phyloP scores from a whole-genome alignment of 495 filamentous ascomycete genomes.

The Penicillium coffeae region DNA sequence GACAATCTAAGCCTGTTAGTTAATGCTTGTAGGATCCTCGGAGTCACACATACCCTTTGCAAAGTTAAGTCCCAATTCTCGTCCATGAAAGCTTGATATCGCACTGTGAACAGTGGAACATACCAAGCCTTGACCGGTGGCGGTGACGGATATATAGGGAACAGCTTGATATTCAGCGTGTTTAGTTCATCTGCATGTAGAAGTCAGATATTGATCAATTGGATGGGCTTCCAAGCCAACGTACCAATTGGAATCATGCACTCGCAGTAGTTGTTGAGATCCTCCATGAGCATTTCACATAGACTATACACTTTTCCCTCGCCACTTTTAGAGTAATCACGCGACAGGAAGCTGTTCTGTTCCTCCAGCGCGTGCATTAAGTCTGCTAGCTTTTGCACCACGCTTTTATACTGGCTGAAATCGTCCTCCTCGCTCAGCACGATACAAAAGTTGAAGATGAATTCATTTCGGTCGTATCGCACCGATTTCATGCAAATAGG shows the following conservation, averaged over 20 bases:
- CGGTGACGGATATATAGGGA: slow-evolving; percentile 75
- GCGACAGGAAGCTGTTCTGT: slow-evolving; percentile 68
- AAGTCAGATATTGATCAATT: slow-evolving; percentile 13
- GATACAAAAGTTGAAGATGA: slow-evolving; percentile 95
- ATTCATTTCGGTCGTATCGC: slow-evolving; percentile 85
- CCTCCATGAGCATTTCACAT: slow-evolving; percentile 88
- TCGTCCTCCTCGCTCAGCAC: slow-evolving; percentile 72
- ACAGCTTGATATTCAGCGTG: slow-evolving; percentile 94
- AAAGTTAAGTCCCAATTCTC: slow-evolving; percentile 91
- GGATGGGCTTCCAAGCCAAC: slow-evolving; percentile 13
- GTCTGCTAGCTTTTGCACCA: slow-evolving; percentile 78
- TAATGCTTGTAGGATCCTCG: neutral
- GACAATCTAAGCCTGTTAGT: slow-evolving; percentile 65
- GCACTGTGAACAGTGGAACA: slow-evolving; percentile 85
- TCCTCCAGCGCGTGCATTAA: slow-evolving; percentile 86
- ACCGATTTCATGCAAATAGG: slow-evolving; percentile 79
- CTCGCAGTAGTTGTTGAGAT: slow-evolving; percentile 95
- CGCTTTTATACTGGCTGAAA: slow-evolving; percentile 67
- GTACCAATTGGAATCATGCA: slow-evolving; percentile 93
- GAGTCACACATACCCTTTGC: slow-evolving; percentile 48
- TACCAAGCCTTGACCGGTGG: slow-evolving; percentile 78
- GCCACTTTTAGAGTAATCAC: slow-evolving; percentile 42
- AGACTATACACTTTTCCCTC: slow-evolving; percentile 71
- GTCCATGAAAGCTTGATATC: slow-evolving; percentile 69
- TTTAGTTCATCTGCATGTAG: slow-evolving; percentile 71